A percentile compares a stretch with the other conserved stretches of the same genome.
These are phyloP conservation scores for Phytophthora parvispora DNA, from an alignment of 352 stramenopile genomes.

Conservation along the genomic window DNA sequence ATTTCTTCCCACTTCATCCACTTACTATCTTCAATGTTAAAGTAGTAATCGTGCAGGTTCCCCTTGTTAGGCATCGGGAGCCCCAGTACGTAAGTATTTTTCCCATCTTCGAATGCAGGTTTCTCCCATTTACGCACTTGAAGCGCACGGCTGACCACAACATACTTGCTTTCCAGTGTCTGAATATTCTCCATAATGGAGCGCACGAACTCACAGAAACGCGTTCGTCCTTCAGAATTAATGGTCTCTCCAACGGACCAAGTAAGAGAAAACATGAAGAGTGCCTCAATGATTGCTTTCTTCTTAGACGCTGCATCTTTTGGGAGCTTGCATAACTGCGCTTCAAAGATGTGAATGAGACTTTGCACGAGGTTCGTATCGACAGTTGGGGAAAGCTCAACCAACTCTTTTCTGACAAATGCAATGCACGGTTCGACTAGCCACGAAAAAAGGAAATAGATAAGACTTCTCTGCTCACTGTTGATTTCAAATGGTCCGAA, in stretches of 20 bases:
- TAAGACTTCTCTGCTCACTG: constrained; percentile 69
- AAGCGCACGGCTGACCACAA: constrained; percentile 79
- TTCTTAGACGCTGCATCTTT: constrained; percentile 82
- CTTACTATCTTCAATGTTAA: constrained; percentile 84
- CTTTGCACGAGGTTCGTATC: constrained; percentile 93
- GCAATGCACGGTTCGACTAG: constrained; percentile 91
- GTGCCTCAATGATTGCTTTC: constrained; percentile 70
- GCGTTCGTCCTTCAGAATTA: constrained; percentile 68
- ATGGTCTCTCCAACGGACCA: constrained; percentile 92
- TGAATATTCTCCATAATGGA: constrained; percentile 82
- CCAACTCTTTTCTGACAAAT: constrained; percentile 91
- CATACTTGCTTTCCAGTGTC: constrained; percentile 75
- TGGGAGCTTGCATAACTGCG: constrained; percentile 76
- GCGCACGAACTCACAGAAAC: constrained; percentile 89
- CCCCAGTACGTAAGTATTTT: constrained; percentile 61
- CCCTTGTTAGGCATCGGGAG: constrained; percentile 75
- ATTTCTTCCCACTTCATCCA: constrained; percentile 95
- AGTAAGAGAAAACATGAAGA: constrained; percentile 94
- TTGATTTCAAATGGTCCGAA: constrained; percentile 80
- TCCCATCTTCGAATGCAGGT: constrained; percentile 71
- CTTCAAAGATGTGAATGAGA: constrained; percentile 89
- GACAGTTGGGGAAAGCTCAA: constrained; percentile 89
- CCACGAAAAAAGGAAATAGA: constrained; percentile 88
- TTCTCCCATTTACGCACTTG: constrained; percentile 89
- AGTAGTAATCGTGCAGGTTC: constrained; percentile 90